Evolutionary conservation across 441 rosid species (phyloP).

Genomic region (Viola pubescens): DNA sequence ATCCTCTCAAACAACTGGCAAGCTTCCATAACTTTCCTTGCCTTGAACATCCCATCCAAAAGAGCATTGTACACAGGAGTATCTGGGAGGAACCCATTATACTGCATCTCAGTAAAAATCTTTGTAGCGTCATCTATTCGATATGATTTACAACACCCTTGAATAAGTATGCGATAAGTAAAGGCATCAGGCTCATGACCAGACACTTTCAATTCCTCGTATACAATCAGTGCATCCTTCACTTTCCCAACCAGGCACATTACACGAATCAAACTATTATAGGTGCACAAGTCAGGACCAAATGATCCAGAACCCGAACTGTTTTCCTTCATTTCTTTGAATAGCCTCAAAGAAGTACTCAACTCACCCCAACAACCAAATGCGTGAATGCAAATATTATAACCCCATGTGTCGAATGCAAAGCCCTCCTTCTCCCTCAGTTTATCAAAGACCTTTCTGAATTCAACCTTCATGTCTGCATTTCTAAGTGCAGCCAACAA

Average conservation of each 20-base stretch:
- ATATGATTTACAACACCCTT: slow-evolving; percentile 67
- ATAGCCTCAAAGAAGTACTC: slow-evolving; percentile 49
- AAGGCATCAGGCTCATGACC: slow-evolving; percentile 81
- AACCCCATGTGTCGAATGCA: slow-evolving; percentile 56
- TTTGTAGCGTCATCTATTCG: slow-evolving; percentile 53
- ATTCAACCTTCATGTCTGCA: slow-evolving; percentile 50
- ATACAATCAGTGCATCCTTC: slow-evolving; percentile 60
- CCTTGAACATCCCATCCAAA: slow-evolving; percentile 71
- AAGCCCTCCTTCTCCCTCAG: slow-evolving; percentile 37
- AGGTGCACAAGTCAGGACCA: slow-evolving; percentile 81
- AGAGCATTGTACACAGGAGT: slow-evolving; percentile 61
- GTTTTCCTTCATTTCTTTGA: slow-evolving; percentile 63
- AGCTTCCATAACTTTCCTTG: slow-evolving; percentile 67
- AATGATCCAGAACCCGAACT: slow-evolving; percentile 26
- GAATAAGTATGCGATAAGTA: slow-evolving; percentile 59
- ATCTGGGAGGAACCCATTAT: slow-evolving; percentile 52
- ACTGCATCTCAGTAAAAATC: slow-evolving; percentile 66
- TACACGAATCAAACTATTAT: slow-evolving; percentile 67
- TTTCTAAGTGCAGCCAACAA: slow-evolving; percentile 60
- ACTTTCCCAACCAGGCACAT: slow-evolving; percentile 64
- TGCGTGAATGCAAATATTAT: slow-evolving; percentile 71
- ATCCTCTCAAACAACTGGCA: slow-evolving; percentile 79
- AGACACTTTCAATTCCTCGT: slow-evolving; percentile 67
- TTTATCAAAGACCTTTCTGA: slow-evolving; percentile 38
- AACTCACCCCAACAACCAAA: slow-evolving; percentile 85